A percentile compares a stretch with the other conserved stretches of the same genome.
These are phyloP conservation scores for Cinnamomum micranthum DNA, from an alignment of 164 flowering plant genomes.

Conservation along the genomic window DNA sequence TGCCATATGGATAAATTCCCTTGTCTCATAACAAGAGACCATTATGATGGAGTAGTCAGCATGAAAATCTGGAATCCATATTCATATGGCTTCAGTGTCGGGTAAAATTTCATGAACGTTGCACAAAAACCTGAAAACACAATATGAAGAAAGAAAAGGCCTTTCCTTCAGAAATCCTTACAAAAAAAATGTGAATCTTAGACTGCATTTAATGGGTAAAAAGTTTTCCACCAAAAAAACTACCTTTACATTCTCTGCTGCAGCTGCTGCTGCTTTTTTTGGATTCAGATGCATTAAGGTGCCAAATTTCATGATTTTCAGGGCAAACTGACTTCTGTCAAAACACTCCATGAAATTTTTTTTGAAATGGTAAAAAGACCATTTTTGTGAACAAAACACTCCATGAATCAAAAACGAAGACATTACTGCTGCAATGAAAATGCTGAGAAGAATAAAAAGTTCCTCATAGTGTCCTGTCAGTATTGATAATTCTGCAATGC, in stretches of 20 bases:
- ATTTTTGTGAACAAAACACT: too few relatives aligned
- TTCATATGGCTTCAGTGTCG: constrained; percentile 81
- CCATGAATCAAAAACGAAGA: not conserved
- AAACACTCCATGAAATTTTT: not conserved
- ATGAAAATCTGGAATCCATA: constrained; percentile 88
- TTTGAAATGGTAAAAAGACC: too few relatives aligned
- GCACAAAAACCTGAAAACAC: constrained; percentile 47
- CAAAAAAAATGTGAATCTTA: not conserved
- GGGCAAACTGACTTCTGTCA: not conserved
- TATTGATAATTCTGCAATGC: constrained; percentile 46
- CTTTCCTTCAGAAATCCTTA: not conserved
- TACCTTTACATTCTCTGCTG: too few relatives aligned
- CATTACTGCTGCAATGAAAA: constrained; percentile 65
- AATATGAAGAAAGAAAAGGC: not conserved
- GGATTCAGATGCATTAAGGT: not conserved
- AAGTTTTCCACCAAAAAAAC: not conserved
- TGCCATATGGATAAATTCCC: constrained; percentile 63
- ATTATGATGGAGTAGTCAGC: constrained; percentile 73
- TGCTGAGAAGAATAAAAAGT: constrained; percentile 42
- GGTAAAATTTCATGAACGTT: constrained; percentile 55
- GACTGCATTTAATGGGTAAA: too few relatives aligned
- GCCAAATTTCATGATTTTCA: not conserved
- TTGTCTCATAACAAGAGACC: constrained; percentile 60
- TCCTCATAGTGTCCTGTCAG: constrained; percentile 48
- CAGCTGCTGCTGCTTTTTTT: too few relatives aligned